phyloP scores from a whole-genome alignment of 768 basidiomycete species.

The Lentinula boryana region DNA sequence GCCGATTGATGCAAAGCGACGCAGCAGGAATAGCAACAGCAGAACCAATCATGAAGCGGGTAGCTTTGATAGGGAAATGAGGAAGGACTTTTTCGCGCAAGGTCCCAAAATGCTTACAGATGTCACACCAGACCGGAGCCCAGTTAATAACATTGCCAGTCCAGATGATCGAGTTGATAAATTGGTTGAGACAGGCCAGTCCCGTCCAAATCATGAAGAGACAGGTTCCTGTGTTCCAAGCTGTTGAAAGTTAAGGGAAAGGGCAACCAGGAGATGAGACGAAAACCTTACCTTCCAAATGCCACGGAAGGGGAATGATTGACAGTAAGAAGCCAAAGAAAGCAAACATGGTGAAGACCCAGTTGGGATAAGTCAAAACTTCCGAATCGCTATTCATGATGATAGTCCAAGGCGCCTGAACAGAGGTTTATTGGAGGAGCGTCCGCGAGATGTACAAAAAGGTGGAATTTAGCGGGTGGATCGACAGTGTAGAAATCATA shows the following conservation, averaged over 20 bases:
- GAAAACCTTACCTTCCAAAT: constrained; percentile 45
- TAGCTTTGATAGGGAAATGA: constrained; percentile 19
- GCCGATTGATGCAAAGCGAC: constrained; percentile 55
- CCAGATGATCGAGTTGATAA: constrained; percentile 56
- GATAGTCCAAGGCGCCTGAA: not conserved
- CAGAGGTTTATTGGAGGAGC: constrained; percentile 5
- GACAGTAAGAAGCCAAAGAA: constrained; percentile 55
- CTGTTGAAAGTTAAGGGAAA: constrained; percentile 11
- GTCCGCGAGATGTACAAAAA: constrained; percentile 24
- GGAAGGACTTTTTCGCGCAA: not conserved
- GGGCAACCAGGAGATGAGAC: not conserved
- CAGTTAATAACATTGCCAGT: constrained; percentile 32
- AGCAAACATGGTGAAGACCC: constrained; percentile 41
- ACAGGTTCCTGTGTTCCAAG: constrained; percentile 52
- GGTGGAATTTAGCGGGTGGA: constrained; percentile 19
- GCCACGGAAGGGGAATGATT: constrained; percentile 61
- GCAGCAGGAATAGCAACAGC: constrained; percentile 45
- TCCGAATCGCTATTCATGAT: not conserved
- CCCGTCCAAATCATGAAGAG: constrained; percentile 53
- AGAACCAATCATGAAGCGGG: constrained; percentile 38
- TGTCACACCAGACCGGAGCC: constrained; percentile 45
- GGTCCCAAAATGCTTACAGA: constrained; percentile 28
- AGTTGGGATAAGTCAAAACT: constrained; percentile 30
- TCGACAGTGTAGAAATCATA: constrained; percentile 4
- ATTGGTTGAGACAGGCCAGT: constrained; percentile 36